Percentiles rank a stretch among this genome's conserved stretches.
phyloP scores from a whole-genome alignment of 2,329 filamentous ascomycete species.

The Aspergillus sp. region DNA sequence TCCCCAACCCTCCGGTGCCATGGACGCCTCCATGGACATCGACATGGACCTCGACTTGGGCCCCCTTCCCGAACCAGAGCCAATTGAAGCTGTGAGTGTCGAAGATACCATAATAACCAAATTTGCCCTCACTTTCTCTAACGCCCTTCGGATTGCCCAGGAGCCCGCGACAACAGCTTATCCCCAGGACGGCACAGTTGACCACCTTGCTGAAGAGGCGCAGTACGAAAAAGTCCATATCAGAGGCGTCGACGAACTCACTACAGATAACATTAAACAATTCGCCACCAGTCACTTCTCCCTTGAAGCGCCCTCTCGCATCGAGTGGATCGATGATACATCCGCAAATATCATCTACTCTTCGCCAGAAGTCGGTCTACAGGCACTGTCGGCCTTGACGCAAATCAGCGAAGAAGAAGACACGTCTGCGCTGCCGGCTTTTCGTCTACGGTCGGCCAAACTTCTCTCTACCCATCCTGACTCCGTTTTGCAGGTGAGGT shows the following conservation, averaged over 20 bases:
- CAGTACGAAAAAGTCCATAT: constrained; percentile 69
- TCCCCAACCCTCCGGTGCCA: constrained; percentile 8
- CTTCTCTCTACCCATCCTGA: constrained; percentile 64
- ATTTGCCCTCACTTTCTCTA: constrained; percentile 2
- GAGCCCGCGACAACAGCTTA: constrained; percentile 14
- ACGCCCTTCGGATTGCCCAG: constrained; percentile 9
- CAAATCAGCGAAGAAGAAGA: constrained; percentile 32
- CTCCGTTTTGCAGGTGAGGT: constrained; percentile 64
- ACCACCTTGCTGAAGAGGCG: constrained; percentile 28
- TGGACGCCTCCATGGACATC: constrained; percentile 57
- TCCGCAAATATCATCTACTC: constrained; percentile 82
- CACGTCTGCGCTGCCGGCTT: constrained; percentile 47
- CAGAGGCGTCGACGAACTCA: constrained; percentile 74
- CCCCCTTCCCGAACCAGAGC: constrained; percentile 40
- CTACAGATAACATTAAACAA: constrained; percentile 70
- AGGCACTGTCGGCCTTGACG: constrained; percentile 50
- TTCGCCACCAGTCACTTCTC: constrained; percentile 68
- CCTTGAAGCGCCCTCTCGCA: constrained; percentile 50
- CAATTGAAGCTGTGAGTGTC: constrained; percentile 27
- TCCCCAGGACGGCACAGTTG: constrained; percentile 15
- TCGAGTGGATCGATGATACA: constrained; percentile 95
- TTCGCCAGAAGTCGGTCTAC: constrained; percentile 47
- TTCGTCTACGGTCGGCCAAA: constrained; percentile 68
- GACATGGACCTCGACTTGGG: constrained; percentile 65
- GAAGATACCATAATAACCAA: not conserved